Evolutionary conservation across 352 stramenopile species (phyloP), one percentile per base, ranked within the genome.

Genomic region (Globisporangium radiosum): DNA sequence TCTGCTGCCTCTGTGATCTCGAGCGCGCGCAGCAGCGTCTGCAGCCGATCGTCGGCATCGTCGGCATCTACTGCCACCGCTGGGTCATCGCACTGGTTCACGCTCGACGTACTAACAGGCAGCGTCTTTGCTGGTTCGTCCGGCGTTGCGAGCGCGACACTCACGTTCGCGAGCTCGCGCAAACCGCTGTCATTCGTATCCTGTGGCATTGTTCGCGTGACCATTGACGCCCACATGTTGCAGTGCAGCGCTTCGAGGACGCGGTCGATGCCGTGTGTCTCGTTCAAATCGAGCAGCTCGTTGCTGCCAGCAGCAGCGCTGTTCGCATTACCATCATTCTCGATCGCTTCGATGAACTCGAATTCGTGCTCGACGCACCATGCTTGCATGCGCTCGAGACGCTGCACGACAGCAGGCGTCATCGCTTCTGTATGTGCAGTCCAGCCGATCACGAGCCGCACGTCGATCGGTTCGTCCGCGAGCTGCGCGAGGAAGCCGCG

Each of bases 221-320:
- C 72, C 77, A 93, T 91, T 2, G 83, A 89, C 13, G 60, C 58
- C 83, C 83, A 93, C 75, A 91, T 87, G 50, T 80, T 90, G 65
- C 81, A 90, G 19, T 93, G 70, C 50, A 93, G 60, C 11, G 78
- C 81, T 55, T 93, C 83, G 15, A 93, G 61, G 36, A 91, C 76
- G n/a, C 83, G 75, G 10, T 82, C 70, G 37, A 93, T 68, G 17
- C 83, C 79, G 25, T 58, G 57, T 54, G 80, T 85, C 64, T 87
- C 76, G 33, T 69, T 61, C 33, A 42, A 38, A 4, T 19, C 25
- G 10, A 33, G 25, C 25, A 33, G 25, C 25, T 33, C 25, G 25
- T 3, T 33, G 25, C 25, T 33, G 25, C 25, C 25, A 33, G 61
- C 49, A 19, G 36, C 39, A 6, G 19, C 56, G 14, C 68, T 60